Evolutionary conservation across 495 filamentous ascomycete species (phyloP), one percentile per base, ranked within the genome.

Genomic region (Thermothielavioides terrestris): DNA sequence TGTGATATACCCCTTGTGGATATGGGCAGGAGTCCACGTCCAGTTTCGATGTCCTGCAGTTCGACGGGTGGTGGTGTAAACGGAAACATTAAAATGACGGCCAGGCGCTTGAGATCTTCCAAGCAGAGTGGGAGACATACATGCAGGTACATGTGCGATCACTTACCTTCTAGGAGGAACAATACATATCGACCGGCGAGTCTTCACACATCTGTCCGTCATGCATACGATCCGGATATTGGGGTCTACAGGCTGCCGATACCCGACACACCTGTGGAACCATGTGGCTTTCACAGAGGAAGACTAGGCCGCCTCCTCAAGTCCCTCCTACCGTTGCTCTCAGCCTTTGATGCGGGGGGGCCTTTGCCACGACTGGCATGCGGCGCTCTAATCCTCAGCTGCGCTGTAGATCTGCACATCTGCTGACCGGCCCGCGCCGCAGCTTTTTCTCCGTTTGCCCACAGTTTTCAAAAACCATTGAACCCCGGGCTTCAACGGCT

Each of bases 301-400:
- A 73, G 27, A n/a, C 67, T 73, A 6, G 70, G 72, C 44, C 75
- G 81, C 47, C 58, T 82, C 39, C 55, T 82, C 21, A 83, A 84
- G 60, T 80, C 78, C 51, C 78, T 79, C 0, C 69, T 79, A n/a
- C n/a, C n/a, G n/a, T n/a, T n/a, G n/a, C n/a, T n/a, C n/a, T n/a
- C n/a, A n/a, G n/a, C n/a, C n/a, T n/a, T n/a, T n/a, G n/a, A n/a
- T n/a, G n/a, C n/a, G n/a, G n/a, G n/a, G n/a, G n/a, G n/a, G n/a
- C n/a, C n/a, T n/a, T n/a, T n/a, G n/a, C n/a, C n/a, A n/a, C n/a
- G n/a, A n/a, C n/a, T n/a, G n/a, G n/a, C n/a, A n/a, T n/a, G n/a
- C n/a, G n/a, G n/a, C n/a, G n/a, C n/a, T n/a, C n/a, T n/a, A n/a
- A n/a, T n/a, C n/a, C n/a, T n/a, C n/a, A n/a, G n/a, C n/a, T n/a